A percentile compares a stretch with the other conserved stretches of the same genome.
Evolutionary conservation across 2,329 filamentous ascomycete species (phyloP).

Genomic region (Alternaria brassicae): DNA sequence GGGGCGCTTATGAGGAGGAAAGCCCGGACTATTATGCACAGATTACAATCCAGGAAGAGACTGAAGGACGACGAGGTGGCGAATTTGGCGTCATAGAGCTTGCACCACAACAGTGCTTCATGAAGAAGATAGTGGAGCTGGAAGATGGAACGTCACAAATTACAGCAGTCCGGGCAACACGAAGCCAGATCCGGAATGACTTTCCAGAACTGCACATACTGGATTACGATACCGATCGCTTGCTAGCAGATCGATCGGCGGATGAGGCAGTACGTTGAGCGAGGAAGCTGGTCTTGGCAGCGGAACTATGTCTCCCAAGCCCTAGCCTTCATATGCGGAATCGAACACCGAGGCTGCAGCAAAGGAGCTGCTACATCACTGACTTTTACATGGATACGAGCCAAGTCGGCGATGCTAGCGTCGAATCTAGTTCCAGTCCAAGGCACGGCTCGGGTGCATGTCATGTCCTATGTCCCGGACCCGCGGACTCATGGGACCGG

Average conservation of each 20-base stretch:
- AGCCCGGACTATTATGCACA: no score
- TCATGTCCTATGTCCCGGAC: not conserved
- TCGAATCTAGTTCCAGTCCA: not conserved
- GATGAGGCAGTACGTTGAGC: not conserved
- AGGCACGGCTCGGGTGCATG: conserved; percentile 1
- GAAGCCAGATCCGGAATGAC: conserved; percentile 2
- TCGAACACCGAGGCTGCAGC: not conserved
- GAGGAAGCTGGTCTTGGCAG: not conserved
- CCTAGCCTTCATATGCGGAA: not conserved
- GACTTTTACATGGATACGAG: not conserved
- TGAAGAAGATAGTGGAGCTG: not conserved
- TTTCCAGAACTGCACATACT: conserved; percentile 12
- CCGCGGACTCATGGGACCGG: not conserved
- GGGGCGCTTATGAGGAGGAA: not conserved
- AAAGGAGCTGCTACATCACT: not conserved
- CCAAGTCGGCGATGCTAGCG: not conserved
- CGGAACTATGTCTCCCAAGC: not conserved
- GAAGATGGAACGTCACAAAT: not conserved
- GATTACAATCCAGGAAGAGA: no score
- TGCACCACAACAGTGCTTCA: not conserved
- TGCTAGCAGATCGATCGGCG: not conserved
- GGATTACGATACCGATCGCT: conserved; percentile 7
- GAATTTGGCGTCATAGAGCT: not conserved
- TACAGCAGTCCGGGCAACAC: not conserved
- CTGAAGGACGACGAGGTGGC: no score